Evolutionary conservation across 2,329 filamentous ascomycete genomes (phyloP).

Genomic region (Calcarisporium arbuscula): DNA sequence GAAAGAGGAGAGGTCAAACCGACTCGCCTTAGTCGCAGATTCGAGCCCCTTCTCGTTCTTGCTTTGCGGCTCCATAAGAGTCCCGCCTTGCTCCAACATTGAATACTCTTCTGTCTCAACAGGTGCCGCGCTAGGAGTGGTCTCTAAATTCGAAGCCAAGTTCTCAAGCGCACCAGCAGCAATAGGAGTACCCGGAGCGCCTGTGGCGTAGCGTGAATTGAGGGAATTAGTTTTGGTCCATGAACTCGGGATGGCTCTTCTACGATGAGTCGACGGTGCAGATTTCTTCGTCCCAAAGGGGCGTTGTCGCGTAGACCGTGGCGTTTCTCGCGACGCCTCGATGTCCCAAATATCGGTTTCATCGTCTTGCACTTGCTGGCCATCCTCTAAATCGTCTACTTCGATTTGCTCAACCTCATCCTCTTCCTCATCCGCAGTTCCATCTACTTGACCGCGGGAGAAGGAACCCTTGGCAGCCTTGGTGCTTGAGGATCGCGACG

Average conservation of each 20-base stretch:
- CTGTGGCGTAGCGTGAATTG: too few relatives aligned
- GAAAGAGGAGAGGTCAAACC: conserved; percentile 46
- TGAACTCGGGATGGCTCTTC: conserved; percentile 27
- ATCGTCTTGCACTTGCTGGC: conserved; percentile 23
- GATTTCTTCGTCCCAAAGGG: conserved; percentile 21
- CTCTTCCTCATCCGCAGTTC: conserved; percentile 11
- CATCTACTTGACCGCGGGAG: conserved; percentile 11
- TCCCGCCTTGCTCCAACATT: conserved; percentile 28
- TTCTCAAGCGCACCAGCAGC: too few relatives aligned
- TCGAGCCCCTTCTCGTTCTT: conserved; percentile 13
- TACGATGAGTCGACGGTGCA: conserved; percentile 14
- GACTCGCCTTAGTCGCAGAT: conserved; percentile 21
- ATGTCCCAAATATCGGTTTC: conserved; percentile 51
- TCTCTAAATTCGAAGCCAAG: conserved; percentile 11
- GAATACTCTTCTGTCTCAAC: conserved; percentile 35
- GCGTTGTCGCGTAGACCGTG: conserved; percentile 23
- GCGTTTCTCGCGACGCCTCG: conserved; percentile 44
- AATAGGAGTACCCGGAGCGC: too few relatives aligned
- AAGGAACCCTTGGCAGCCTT: not conserved
- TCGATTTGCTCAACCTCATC: conserved; percentile 11
- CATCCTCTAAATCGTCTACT: conserved; percentile 6
- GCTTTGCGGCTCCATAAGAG: too few relatives aligned
- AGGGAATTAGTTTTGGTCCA: too few relatives aligned
- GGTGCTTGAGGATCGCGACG: conserved; percentile 11
- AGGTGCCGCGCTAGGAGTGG: conserved; percentile 7